Evolutionary conservation across 2,329 filamentous ascomycete genomes (phyloP).

Genomic region (Colletotrichum magnum): DNA sequence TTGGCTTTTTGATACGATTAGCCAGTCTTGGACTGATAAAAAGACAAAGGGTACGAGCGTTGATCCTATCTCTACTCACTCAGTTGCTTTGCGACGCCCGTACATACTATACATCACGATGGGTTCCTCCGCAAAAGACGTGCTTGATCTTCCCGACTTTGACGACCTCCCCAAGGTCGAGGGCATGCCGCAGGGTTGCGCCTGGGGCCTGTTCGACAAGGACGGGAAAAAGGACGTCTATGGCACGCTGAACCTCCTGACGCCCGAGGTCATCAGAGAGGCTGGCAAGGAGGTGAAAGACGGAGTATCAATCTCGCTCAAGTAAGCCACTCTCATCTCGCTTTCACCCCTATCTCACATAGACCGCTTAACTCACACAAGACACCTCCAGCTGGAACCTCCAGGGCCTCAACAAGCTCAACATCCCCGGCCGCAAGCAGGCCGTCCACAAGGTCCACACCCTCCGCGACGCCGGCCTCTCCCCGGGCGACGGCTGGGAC

Average conservation of each 20-base stretch:
- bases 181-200: constrained; percentile 62
- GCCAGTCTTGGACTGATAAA: too few species aligned
- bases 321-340: constrained; percentile 52
- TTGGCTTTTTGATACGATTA: too few species aligned
- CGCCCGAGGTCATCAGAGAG: constrained; percentile 57
- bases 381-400: constrained; percentile 55
- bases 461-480: constrained; percentile 49
- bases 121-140: neutral
- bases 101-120: neutral
- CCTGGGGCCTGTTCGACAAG: constrained; percentile 68
- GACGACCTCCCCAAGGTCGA: constrained; percentile 58
- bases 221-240: constrained; percentile 63
- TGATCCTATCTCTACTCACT: neutral
- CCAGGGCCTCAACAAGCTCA: constrained; percentile 55
- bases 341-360: neutral
- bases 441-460: constrained; percentile 54
- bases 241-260: constrained; percentile 68
- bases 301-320: constrained; percentile 67
- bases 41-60: too few species aligned
- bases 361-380: too few species aligned
- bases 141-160: constrained; percentile 56
- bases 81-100: neutral
- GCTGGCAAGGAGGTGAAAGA: constrained; percentile 60
- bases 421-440: constrained; percentile 51
- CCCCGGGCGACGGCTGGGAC: constrained; percentile 54